phyloP scores from a whole-genome alignment of 495 filamentous ascomycete species.

The Trichoderma reesei region DNA sequence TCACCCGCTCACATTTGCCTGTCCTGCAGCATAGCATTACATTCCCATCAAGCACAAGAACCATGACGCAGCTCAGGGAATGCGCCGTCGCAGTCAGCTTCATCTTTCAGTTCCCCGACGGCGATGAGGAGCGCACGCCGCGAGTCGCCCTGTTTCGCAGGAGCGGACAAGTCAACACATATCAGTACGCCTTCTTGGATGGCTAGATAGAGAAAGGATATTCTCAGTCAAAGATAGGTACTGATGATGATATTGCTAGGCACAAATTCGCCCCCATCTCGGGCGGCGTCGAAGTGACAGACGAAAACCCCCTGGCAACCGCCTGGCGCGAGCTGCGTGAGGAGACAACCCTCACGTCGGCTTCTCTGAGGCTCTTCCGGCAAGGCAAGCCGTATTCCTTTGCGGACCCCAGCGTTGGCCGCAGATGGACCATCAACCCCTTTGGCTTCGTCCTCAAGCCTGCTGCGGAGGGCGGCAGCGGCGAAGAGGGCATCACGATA shows the following conservation, averaged over 20 bases:
- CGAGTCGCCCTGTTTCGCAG: conserved; percentile 49
- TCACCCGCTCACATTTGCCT: not conserved
- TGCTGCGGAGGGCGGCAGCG: conserved; percentile 22
- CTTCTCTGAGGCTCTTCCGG: conserved; percentile 40
- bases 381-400: conserved; percentile 52
- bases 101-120: conserved; percentile 36
- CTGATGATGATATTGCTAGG: conserved; percentile 18
- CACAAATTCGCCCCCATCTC: conserved; percentile 50
- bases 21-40: no score
- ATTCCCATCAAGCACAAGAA: not conserved
- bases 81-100: conserved; percentile 47
- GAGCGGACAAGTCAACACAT: conserved; percentile 47
- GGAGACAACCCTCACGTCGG: conserved; percentile 45
- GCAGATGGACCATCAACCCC: conserved; percentile 54
- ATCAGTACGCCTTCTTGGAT: conserved; percentile 25
- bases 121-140: conserved; percentile 19
- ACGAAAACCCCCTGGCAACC: conserved; percentile 39
- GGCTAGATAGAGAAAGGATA: no score
- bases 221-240: no score
- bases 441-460: conserved; percentile 48
- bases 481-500: conserved; percentile 35
- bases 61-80: conserved; percentile 17
- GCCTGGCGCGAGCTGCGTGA: conserved; percentile 55
- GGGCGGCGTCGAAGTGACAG: conserved; percentile 44
- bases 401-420: conserved; percentile 37